A percentile compares a stretch with the other conserved stretches of the same genome.
Conservation (phyloP, 495 filamentous ascomycete species). For the Aspergillus incahuasiensis region DNA sequence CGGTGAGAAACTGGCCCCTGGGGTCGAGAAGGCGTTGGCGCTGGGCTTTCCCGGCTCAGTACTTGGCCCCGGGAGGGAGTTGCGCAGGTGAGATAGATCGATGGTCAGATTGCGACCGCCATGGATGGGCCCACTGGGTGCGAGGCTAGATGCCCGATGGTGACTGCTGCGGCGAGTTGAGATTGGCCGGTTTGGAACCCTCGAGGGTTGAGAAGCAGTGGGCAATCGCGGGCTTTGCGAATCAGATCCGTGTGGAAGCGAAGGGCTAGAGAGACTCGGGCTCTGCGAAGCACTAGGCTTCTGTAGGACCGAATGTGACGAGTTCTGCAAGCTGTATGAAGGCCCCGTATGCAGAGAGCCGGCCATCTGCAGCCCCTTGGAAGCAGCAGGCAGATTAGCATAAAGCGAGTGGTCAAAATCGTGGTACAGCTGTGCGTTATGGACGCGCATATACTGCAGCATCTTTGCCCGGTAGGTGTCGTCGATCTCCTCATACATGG, state of each 20-base stretch:
- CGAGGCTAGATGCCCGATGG: conserved; percentile 22
- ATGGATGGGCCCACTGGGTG: conserved; percentile 27
- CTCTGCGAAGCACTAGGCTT: neutral
- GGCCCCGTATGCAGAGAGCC: neutral
- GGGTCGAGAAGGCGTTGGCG: conserved; percentile 30
- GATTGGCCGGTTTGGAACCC: neutral
- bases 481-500: conserved; percentile 98
- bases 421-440: conserved; percentile 40
- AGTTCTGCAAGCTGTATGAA: neutral
- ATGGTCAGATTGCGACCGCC: conserved; percentile 41
- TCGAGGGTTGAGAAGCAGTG: neutral
- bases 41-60: conserved; percentile 22
- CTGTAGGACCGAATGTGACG: neutral
- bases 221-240: neutral
- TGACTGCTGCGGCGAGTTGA: neutral
- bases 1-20: conserved; percentile 23
- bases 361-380: conserved; percentile 16
- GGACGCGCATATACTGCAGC: conserved; percentile 39
- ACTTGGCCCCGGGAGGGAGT: conserved; percentile 27
- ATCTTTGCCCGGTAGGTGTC: conserved; percentile 52
- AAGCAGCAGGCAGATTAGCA: conserved; percentile 26
- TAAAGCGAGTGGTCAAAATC: conserved; percentile 40
- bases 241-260: neutral
- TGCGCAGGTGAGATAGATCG: conserved; percentile 33
- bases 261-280: neutral